phyloP scores from a whole-genome alignment of 139 green algal genomes.

The Spirogloea muscicola region DNA sequence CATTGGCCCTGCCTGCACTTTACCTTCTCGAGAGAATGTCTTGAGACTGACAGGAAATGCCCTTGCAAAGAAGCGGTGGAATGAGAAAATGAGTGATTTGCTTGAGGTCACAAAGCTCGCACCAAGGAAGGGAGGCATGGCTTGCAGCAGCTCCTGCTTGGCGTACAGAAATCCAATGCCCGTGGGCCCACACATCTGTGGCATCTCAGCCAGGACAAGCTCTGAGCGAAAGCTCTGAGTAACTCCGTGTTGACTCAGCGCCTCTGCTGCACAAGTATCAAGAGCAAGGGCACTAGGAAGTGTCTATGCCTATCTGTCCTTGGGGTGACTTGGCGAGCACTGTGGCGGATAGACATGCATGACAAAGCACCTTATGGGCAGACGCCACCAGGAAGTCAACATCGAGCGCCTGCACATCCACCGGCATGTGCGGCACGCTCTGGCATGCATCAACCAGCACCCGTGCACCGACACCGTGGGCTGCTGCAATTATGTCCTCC shows the following conservation, averaged over 20 bases:
- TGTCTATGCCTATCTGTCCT: no score
- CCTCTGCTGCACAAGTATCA: no score
- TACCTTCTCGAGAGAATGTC: no score
- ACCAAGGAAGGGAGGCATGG: conserved; percentile 91
- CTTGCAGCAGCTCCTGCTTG: conserved; percentile 71
- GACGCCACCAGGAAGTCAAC: conserved; percentile 92
- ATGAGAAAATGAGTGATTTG: no score
- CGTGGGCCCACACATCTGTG: conserved; percentile 84
- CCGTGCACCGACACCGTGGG: conserved; percentile 64
- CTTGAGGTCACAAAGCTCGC: not conserved
- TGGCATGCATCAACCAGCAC: conserved; percentile 96
- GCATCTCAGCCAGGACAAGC: not conserved
- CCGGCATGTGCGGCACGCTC: conserved; percentile 88
- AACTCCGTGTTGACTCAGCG: not conserved
- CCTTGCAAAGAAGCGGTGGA: no score
- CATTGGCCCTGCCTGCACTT: no score
- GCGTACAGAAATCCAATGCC: conserved; percentile 98
- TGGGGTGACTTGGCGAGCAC: no score
- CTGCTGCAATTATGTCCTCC: conserved; percentile 62
- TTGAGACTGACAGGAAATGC: no score
- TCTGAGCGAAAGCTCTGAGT: not conserved
- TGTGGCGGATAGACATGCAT: no score
- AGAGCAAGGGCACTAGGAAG: no score
- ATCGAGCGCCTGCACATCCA: conserved; percentile 84
- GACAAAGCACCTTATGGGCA: conserved; percentile 82